phyloP scores from a whole-genome alignment of 208 protist species.

The Herpetomonas tarakana region DNA sequence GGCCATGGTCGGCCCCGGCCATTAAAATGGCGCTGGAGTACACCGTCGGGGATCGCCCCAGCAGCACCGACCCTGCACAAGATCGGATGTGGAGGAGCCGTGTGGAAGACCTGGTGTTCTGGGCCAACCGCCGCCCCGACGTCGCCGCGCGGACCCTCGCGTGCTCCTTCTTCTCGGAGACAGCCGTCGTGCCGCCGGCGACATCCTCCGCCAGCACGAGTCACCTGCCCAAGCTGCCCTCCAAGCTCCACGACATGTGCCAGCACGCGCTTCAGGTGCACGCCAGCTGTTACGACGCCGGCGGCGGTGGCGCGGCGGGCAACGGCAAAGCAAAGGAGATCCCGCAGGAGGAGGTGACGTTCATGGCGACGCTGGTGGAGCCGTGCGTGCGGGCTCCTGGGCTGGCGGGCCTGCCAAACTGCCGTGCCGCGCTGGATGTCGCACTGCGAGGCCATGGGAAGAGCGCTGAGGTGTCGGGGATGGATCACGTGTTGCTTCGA shows the following conservation, averaged over 20 bases:
- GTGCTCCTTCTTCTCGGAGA: slow-evolving; percentile 58
- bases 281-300: not conserved
- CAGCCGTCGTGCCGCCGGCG: slow-evolving; percentile 11
- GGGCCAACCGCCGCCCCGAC: slow-evolving; percentile 45
- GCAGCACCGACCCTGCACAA: not conserved
- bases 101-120: slow-evolving; percentile 28
- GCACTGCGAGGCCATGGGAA: not conserved
- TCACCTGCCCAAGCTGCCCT: not conserved
- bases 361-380: slow-evolving; percentile 29
- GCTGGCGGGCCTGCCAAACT: not conserved
- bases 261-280: slow-evolving; percentile 29
- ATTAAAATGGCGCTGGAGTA: slow-evolving; percentile 54
- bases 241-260: slow-evolving; percentile 39
- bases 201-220: slow-evolving; percentile 3
- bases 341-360: slow-evolving; percentile 35
- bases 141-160: slow-evolving; percentile 61
- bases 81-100: slow-evolving; percentile 18
- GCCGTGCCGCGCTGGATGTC: slow-evolving; percentile 16
- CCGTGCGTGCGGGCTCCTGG: not conserved
- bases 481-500: not conserved
- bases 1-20: slow-evolving; percentile 47
- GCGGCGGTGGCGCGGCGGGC: not conserved
- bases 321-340: not conserved
- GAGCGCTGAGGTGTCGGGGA: too few species aligned
- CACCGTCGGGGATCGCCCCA: slow-evolving; percentile 11